A percentile compares a stretch with the other conserved stretches of the same genome.
phyloP scores from a whole-genome alignment of 2,329 filamentous ascomycete species.

The Talaromyces rugulosus region DNA sequence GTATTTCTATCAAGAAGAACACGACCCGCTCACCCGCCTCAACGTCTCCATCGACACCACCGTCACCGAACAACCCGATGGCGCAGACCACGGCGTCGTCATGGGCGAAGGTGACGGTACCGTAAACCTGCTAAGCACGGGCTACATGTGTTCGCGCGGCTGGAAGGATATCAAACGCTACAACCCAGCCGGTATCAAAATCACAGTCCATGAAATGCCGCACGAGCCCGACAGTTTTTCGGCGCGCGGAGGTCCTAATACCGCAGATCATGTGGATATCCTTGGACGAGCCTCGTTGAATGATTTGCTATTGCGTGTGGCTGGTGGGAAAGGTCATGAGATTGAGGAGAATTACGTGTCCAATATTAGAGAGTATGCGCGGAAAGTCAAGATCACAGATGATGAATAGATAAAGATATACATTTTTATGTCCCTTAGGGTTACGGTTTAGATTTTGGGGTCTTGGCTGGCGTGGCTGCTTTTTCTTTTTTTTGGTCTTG shows the following conservation, averaged over 20 bases:
- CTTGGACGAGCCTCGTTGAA: slow-evolving; percentile 84
- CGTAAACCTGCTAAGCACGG: slow-evolving; percentile 83
- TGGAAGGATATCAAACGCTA: slow-evolving; percentile 88
- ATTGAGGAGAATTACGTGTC: slow-evolving; percentile 76
- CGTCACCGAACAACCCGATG: slow-evolving; percentile 37
- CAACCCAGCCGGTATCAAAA: slow-evolving; percentile 76
- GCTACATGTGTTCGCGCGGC: slow-evolving; percentile 95
- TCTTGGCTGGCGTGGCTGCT: not conserved
- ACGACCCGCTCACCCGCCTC: slow-evolving; percentile 56
- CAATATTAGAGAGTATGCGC: slow-evolving; percentile 76
- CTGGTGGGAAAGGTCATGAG: slow-evolving; percentile 74
- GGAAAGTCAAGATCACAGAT: slow-evolving; percentile 77
- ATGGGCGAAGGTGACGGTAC: slow-evolving; percentile 96
- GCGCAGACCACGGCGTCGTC: slow-evolving; percentile 79
- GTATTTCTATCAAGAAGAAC: slow-evolving; percentile 82
- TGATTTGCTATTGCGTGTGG: slow-evolving; percentile 81
- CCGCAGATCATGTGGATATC: slow-evolving; percentile 94
- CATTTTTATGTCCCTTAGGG: not conserved
- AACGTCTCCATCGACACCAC: slow-evolving; percentile 52
- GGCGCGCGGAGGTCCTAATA: slow-evolving; percentile 67
- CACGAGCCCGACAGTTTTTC: slow-evolving; percentile 93
- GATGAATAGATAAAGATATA: slow-evolving; percentile 34
- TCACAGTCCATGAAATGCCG: slow-evolving; percentile 91
- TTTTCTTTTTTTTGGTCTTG: not conserved
- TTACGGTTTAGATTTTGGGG: not conserved